Percentiles rank a stretch among this genome's conserved stretches.
These are phyloP conservation scores for Peronospora belbahrii DNA, from an alignment of 352 stramenopile genomes.

Conservation along the genomic window DNA sequence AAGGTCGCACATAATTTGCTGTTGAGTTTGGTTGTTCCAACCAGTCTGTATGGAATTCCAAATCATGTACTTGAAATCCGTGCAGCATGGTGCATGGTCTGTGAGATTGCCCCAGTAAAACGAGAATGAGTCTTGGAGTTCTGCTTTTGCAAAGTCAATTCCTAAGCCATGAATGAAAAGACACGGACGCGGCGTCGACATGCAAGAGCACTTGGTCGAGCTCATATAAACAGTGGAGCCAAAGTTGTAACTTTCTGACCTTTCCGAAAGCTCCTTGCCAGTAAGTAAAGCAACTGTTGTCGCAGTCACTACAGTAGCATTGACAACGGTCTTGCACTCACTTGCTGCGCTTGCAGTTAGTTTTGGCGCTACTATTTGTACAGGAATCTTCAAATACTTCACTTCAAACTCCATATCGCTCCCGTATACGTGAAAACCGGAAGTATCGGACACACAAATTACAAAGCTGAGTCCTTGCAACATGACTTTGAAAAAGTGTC, in stretches of 20 bases:
- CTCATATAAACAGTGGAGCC: conserved; percentile 1
- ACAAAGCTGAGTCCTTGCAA: conserved; percentile 24
- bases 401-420: conserved; percentile 27
- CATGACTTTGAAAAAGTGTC: conserved; percentile 25
- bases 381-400: conserved; percentile 15
- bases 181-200: conserved; percentile 28
- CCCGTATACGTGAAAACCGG: conserved; percentile 17
- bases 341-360: conserved; percentile 1
- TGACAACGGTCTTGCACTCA: conserved; percentile 12
- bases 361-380: conserved; percentile 17
- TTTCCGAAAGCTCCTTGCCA: conserved; percentile 15
- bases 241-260: conserved; percentile 5
- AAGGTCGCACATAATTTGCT: conserved; percentile 31
- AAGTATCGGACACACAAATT: conserved; percentile 20
- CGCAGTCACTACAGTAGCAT: conserved; percentile 15
- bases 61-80: conserved; percentile 33
- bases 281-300: conserved; percentile 23
- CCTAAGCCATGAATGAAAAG: conserved; percentile 42
- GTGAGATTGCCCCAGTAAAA: conserved; percentile 35
- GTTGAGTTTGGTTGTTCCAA: conserved; percentile 32
- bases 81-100: conserved; percentile 40
- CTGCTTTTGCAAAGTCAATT: conserved; percentile 10
- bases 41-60: conserved; percentile 30
- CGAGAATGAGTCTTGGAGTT: conserved; percentile 24
- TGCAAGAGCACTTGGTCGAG: conserved; percentile 22